Percentiles rank a stretch among this genome's conserved stretches.
Conservation (phyloP, 2,329 filamentous ascomycete species). For the Claviceps sp. region DNA sequence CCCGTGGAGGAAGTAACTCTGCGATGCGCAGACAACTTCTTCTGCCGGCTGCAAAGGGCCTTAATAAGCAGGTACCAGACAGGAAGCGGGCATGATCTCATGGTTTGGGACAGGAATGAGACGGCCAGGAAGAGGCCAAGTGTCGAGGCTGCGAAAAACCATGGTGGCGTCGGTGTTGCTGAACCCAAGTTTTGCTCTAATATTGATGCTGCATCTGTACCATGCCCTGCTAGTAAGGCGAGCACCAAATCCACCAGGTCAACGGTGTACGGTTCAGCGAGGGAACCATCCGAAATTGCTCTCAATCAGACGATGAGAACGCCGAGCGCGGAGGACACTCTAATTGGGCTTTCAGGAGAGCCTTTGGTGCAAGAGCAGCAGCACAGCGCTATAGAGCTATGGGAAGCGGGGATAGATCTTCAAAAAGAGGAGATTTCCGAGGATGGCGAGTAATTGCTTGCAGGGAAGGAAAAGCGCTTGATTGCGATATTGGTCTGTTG, state of each 20-base stretch:
- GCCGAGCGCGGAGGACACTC: neutral
- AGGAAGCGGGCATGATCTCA: neutral
- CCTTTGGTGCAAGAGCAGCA: neutral
- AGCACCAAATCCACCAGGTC: neutral
- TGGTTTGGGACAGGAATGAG: neutral
- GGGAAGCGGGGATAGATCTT: neutral
- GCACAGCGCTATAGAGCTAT: slow-evolving; percentile 4
- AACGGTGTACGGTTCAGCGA: neutral
- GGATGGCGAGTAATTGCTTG: neutral
- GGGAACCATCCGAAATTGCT: neutral
- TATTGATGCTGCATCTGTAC: neutral
- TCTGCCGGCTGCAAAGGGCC: neutral
- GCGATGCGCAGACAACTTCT: slow-evolving; percentile 1
- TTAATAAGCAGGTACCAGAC: neutral
- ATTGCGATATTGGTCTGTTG: neutral
- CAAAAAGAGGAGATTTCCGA: neutral
- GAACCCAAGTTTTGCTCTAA: neutral
- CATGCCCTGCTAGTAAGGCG: neutral
- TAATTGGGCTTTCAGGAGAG: neutral
- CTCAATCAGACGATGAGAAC: neutral
- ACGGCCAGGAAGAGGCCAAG: neutral
- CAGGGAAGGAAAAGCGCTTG: neutral
- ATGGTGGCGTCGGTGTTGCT: neutral
- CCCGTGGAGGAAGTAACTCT: neutral
- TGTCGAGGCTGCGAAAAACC: neutral